Evolutionary conservation across 352 stramenopile species (phyloP).

Genomic region (Phytophthora tentaculata): DNA sequence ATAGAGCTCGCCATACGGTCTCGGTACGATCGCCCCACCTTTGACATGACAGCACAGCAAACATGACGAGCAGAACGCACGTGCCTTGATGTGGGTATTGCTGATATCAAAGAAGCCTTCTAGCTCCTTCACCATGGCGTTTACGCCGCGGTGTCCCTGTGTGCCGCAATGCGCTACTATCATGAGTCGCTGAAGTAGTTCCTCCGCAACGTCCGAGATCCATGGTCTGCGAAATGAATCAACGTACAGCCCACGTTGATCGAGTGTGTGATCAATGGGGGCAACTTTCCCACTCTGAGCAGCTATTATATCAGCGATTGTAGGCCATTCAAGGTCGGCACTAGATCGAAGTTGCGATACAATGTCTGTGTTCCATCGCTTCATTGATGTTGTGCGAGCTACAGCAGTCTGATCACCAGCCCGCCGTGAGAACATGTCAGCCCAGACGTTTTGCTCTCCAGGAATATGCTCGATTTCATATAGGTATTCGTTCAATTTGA

Average conservation of each 20-base stretch:
- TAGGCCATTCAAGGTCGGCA: background rate
- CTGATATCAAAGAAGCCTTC: background rate
- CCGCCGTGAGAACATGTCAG: constrained; percentile 8
- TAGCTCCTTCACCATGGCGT: constrained; percentile 5
- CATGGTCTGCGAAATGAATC: constrained; percentile 1
- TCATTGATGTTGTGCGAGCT: constrained; percentile 4
- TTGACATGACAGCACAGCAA: constrained; percentile 14
- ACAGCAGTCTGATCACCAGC: background rate
- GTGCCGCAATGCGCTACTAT: constrained; percentile 8
- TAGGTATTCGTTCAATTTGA: constrained; percentile 4
- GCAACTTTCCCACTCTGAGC: constrained; percentile 3
- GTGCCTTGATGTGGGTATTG: constrained; percentile 3
- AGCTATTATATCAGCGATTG: too few species aligned
- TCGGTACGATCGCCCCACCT: constrained; percentile 5
- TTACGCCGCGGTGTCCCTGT: constrained; percentile 6
- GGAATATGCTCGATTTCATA: constrained; percentile 15
- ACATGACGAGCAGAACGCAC: constrained; percentile 5
- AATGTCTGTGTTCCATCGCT: constrained; percentile 1
- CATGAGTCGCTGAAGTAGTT: constrained; percentile 2
- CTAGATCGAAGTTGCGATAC: background rate
- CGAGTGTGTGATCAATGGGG: background rate
- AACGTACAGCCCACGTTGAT: constrained; percentile 3
- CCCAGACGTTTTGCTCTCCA: constrained; percentile 1
- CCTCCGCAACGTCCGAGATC: background rate
- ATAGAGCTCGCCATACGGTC: constrained; percentile 2